Base-by-base conservation (phyloP, 1,284 basidiomycete genomes). In the Boletellus deceptivus region DNA sequence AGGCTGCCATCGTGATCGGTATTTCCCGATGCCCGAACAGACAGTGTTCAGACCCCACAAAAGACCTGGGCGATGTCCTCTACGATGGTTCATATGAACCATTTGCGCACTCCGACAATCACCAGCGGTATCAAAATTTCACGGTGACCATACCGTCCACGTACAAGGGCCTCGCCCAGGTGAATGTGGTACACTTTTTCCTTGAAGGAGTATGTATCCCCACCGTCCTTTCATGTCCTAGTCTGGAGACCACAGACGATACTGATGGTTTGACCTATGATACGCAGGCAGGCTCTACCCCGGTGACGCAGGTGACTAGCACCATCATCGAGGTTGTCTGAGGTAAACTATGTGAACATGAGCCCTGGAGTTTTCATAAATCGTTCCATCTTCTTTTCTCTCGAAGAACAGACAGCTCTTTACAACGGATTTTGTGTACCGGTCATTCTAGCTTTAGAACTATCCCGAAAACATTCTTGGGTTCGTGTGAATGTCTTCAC, bases 61-160 rank as follows among this genome's bases (percentile, higher is more conserved):
- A 73, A 11, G 58, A 58, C 2, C 57, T 82, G 16, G 48, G 48
- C 7, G 16, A 17, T 17, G 24, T 77, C 49, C 64, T 80, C 24
- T 81, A 80, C 62, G 63, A 62, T 16, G 79, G 80, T 6, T 49
- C 59, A 0, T 83, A 70, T 61, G 53, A 65, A 16, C 78, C 78
- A 0, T 43, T 70, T 50, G 4, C n/a, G 4, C 16, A 49, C 35
- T 0, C 39, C 0, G 36, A 31, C n/a, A 66, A 13, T 38, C 43
- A 62, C 16, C 37, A 64, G 14, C 76, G 76, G 13, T 68, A 75
- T 60, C 70, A 80, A 62, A 81, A 81, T 62, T 78, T 80, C 56
- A 74, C 75, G 6, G 68, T 82, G n/a, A 63, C 60, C 4, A 61
- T 82, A 25, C 79, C 79, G 44, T 45, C 29, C 54, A 70, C 36